These are phyloP conservation scores for Rosa rugosa DNA, from an alignment of 306 rosid species.

Conservation along the genomic window DNA sequence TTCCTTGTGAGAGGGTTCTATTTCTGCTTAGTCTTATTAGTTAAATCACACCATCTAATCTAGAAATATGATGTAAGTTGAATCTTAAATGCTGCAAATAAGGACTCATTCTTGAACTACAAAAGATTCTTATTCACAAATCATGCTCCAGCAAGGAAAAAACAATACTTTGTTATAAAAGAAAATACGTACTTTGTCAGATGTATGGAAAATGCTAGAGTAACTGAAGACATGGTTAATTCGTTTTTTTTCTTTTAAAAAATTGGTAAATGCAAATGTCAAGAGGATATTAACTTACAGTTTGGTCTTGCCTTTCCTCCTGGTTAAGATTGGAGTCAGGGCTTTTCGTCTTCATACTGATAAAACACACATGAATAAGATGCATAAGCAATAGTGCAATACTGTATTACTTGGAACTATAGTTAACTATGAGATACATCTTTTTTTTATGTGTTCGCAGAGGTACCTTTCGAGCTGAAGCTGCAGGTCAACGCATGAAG, in stretches of 20 bases:
- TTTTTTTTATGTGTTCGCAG: slow-evolving; percentile 1
- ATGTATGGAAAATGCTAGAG: neutral
- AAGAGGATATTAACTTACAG: slow-evolving; percentile 53
- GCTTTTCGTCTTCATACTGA: slow-evolving; percentile 48
- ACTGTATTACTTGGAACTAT: neutral
- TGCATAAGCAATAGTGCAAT: neutral
- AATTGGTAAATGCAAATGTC: neutral
- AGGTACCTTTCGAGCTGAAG: slow-evolving; percentile 79
- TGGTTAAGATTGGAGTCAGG: slow-evolving; percentile 28
- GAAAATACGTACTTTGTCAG: neutral
- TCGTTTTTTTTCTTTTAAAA: neutral
- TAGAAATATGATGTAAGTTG: slow-evolving; percentile 2
- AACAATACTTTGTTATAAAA: neutral
- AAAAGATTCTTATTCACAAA: neutral
- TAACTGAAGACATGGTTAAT: neutral
- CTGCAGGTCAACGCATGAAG: slow-evolving; percentile 70
- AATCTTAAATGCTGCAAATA: neutral
- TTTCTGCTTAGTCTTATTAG: neutral
- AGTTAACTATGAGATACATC: neutral
- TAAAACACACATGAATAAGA: slow-evolving; percentile 27
- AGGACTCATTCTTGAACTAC: neutral
- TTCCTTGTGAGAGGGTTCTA: neutral
- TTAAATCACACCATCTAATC: neutral
- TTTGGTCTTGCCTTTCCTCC: slow-evolving; percentile 56
- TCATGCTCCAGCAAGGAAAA: neutral